Evolutionary conservation across 176 grass and related monocot genomes (phyloP).

Genomic region (Phyllostachys edulis): DNA sequence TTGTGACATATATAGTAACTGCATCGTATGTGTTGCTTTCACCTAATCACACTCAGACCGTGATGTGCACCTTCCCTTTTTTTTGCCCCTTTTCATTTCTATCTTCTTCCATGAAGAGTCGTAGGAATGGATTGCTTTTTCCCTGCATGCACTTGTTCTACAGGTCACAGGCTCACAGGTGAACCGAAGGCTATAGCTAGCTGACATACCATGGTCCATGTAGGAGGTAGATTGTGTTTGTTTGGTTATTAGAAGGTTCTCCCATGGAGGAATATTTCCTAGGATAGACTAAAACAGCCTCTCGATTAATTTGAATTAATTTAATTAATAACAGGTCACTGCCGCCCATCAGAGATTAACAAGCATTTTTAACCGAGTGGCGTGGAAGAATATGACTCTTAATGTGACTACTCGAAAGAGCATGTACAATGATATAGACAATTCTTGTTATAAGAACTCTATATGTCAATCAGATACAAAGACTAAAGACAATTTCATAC

Average conservation of each 20-base stretch:
- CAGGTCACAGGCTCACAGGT: too few species aligned
- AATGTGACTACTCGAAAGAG: background rate
- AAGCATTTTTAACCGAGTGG: background rate
- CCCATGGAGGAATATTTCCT: background rate
- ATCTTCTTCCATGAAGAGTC: background rate
- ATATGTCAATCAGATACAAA: too few species aligned
- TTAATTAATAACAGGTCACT: background rate
- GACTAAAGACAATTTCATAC: too few species aligned
- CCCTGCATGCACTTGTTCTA: background rate
- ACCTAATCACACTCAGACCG: background rate
- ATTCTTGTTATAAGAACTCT: too few species aligned
- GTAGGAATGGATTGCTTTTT: background rate
- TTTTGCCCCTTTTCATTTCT: background rate
- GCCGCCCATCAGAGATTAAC: slow-evolving; percentile 33
- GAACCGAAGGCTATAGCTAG: too few species aligned
- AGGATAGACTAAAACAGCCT: slow-evolving; percentile 17
- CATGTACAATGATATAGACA: too few species aligned
- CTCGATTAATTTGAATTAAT: background rate
- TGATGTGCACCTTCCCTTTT: background rate
- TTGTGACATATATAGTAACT: background rate
- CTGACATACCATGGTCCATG: too few species aligned
- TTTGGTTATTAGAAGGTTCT: background rate
- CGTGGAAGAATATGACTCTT: slow-evolving; percentile 23
- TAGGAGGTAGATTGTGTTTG: background rate
- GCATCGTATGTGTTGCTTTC: slow-evolving; percentile 4